Evolutionary conservation across 495 filamentous ascomycete genomes (phyloP).

Genomic region (Podospora pseudocomata): DNA sequence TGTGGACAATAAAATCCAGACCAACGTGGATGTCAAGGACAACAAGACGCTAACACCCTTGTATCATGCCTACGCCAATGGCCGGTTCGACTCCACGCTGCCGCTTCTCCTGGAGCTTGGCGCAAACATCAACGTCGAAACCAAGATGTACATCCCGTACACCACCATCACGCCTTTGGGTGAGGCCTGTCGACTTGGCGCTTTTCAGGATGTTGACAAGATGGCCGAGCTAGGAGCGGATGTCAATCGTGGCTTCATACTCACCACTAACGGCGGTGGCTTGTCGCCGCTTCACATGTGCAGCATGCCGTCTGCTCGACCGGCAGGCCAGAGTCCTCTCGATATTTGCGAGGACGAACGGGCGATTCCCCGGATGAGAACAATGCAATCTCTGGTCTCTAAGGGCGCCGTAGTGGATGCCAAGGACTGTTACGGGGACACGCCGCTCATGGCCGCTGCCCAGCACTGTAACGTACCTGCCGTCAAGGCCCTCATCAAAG

Average conservation of each 20-base stretch:
- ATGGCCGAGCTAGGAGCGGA: slow-evolving; percentile 36
- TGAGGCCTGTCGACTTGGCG: slow-evolving; percentile 34
- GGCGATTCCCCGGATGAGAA: slow-evolving; percentile 15
- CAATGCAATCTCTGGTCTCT: slow-evolving; percentile 31
- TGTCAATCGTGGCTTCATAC: slow-evolving; percentile 25
- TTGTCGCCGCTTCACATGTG: slow-evolving; percentile 33
- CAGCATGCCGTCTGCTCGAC: slow-evolving; percentile 30
- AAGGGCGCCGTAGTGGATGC: slow-evolving; percentile 31
- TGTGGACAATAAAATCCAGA: slow-evolving; percentile 27
- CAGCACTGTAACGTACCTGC: slow-evolving; percentile 22
- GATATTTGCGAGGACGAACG: slow-evolving; percentile 10
- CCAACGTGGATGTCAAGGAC: slow-evolving; percentile 31
- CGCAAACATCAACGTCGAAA: slow-evolving; percentile 33
- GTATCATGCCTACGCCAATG: slow-evolving; percentile 34
- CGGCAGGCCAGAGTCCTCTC: neutral
- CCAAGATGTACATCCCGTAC: slow-evolving; percentile 34
- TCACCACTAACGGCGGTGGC: slow-evolving; percentile 14
- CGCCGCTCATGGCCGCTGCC: slow-evolving; percentile 32
- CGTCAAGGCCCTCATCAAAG: slow-evolving; percentile 22
- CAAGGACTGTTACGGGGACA: slow-evolving; percentile 29
- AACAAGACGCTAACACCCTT: slow-evolving; percentile 32
- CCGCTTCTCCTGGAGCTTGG: slow-evolving; percentile 32
- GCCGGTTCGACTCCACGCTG: slow-evolving; percentile 31
- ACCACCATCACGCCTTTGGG: slow-evolving; percentile 35
- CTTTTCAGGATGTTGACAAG: slow-evolving; percentile 31